Evolutionary conservation across 2,329 filamentous ascomycete genomes (phyloP), one percentile per base, ranked within the genome.

Genomic region (Talaromyces piceae): DNA sequence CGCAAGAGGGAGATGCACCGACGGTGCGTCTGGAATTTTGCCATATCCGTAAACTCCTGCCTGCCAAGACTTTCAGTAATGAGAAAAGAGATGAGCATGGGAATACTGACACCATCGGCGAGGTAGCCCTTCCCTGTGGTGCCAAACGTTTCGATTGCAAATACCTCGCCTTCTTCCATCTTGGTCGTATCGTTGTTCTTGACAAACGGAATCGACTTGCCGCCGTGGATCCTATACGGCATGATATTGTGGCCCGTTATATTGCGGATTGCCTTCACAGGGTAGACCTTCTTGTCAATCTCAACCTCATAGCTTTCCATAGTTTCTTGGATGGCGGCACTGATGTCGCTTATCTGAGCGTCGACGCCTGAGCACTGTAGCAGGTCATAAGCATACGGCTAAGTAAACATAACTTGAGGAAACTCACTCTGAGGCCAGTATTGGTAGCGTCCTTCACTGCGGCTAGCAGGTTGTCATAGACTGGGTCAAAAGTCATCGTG

Each of bases 371-470:
- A 74, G 57, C 72, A 67, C 69, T 75, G 56, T 4, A n/a, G 4
- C 23, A 41, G 47, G 20, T 47, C 43, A 26, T 16, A 51, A 7
- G 47, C 22, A 43, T 52, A 61, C 37, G 56, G 52, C 39, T n/a
- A 11, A 28, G 25, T 20, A 12, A 16, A 12, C 3, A 37, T 27
- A 22, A 41, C 3, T 11, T 7, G 13, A 6, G 23, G 13, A 1
- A 2, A 12, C 49, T 52, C 60, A 73, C 72, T 66, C 63, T 70
- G 53, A 79, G 59, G 7, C 72, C 77, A 45, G 74, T 73, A 69
- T 90, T 87, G 52, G 87, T 91, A 12, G 87, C 86, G 52, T 81
- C 86, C 68, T 82, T 82, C 53, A 90, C 87, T 3, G 87, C 83
- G 41, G 79, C 76, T 30, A 91, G 78, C 25, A 91, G 75, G 62